Percentiles rank a stretch among this genome's conserved stretches.
phyloP scores from a whole-genome alignment of 129 eudicot genomes.

The Centaurea solstitialis region DNA sequence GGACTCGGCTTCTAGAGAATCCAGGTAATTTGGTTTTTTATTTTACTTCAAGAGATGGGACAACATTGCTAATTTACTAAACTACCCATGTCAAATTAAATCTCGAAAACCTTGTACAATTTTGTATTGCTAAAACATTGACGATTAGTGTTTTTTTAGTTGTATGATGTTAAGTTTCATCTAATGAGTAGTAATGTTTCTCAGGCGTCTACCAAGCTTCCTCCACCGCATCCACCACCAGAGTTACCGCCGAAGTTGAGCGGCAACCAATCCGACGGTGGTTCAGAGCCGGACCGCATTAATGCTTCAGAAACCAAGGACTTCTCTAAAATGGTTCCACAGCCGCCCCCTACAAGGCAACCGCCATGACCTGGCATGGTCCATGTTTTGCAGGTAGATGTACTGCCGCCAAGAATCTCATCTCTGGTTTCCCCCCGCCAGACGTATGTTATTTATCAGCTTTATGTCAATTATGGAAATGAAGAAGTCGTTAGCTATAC shows the following conservation, averaged over 20 bases:
- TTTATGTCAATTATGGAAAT: no score
- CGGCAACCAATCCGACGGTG: slow-evolving; percentile 45
- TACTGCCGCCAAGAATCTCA: slow-evolving; percentile 82
- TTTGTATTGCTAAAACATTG: background rate
- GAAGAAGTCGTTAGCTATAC: no score
- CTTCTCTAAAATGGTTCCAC: slow-evolving; percentile 54
- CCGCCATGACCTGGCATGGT: slow-evolving; percentile 62
- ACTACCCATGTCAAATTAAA: no score
- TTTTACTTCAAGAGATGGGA: background rate
- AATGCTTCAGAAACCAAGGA: slow-evolving; percentile 47
- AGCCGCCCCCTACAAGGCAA: slow-evolving; percentile 93
- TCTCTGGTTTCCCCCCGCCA: slow-evolving; percentile 73
- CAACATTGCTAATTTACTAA: no score
- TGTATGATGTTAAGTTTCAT: background rate
- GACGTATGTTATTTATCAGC: no score
- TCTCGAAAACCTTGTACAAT: no score
- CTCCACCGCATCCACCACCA: slow-evolving; percentile 86
- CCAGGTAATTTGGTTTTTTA: slow-evolving; percentile 39
- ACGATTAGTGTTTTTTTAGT: background rate
- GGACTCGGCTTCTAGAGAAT: slow-evolving; percentile 36
- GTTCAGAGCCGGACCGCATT: slow-evolving; percentile 42
- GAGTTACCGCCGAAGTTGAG: slow-evolving; percentile 53
- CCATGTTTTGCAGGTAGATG: slow-evolving; percentile 57
- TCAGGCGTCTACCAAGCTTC: slow-evolving; percentile 56
- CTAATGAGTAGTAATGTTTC: background rate